These are phyloP conservation scores for Clonostachys rosea DNA, from an alignment of 2,329 filamentous ascomycete species.

Conservation along the genomic window DNA sequence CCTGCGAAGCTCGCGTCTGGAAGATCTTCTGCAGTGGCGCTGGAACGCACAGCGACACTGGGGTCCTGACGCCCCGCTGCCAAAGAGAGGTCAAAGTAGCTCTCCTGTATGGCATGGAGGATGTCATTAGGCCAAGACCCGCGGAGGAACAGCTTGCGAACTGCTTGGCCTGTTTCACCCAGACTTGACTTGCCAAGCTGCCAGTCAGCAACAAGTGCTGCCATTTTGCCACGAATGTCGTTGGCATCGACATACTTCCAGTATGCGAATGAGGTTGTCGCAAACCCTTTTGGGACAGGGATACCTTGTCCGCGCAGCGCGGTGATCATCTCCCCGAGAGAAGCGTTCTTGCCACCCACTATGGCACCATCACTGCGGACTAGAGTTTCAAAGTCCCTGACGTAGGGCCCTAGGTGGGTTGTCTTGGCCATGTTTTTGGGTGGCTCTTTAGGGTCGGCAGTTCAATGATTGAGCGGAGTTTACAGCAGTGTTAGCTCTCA, in stretches of 20 bases:
- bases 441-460: too few species aligned
- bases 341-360: constrained; percentile 30
- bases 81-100: constrained; percentile 18
- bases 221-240: constrained; percentile 19
- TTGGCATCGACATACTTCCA: constrained; percentile 25
- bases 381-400: constrained; percentile 11
- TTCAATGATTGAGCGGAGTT: too few species aligned
- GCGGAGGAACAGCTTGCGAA: constrained; percentile 20
- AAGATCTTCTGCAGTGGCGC: constrained; percentile 29
- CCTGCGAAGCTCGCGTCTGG: constrained; percentile 30
- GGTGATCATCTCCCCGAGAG: constrained; percentile 28
- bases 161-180: constrained; percentile 18
- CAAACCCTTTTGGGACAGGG: constrained; percentile 24
- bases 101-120: constrained; percentile 15
- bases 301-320: constrained; percentile 18
- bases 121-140: constrained; percentile 20
- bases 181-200: constrained; percentile 16
- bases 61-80: constrained; percentile 11
- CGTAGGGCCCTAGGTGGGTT: background rate
- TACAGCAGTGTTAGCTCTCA: too few species aligned
- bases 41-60: constrained; percentile 29
- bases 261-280: constrained; percentile 24
- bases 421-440: too few species aligned
- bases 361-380: constrained; percentile 14
- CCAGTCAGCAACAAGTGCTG: constrained; percentile 18